Percentiles rank a stretch among this genome's conserved stretches.
These are phyloP conservation scores for Lotus japonicus DNA, from an alignment of 306 rosid genomes.

Conservation along the genomic window DNA sequence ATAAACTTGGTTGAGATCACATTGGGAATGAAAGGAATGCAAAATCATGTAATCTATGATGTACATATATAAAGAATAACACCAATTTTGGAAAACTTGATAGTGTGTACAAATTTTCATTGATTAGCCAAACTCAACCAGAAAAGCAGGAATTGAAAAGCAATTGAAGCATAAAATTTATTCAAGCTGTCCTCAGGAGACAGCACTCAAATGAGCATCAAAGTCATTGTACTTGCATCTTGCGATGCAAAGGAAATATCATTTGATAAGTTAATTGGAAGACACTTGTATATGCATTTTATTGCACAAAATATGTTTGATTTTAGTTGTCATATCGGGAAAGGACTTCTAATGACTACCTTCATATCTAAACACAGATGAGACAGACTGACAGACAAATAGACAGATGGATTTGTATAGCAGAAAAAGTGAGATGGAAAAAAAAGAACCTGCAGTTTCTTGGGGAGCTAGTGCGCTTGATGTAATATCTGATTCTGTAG, in stretches of 20 bases:
- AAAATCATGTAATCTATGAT: background rate
- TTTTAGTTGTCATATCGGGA: background rate
- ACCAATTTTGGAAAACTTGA: background rate
- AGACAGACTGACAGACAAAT: background rate
- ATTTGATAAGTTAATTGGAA: conserved; percentile 3
- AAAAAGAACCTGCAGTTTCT: conserved; percentile 41
- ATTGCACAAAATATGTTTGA: conserved; percentile 3
- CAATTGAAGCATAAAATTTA: conserved; percentile 34
- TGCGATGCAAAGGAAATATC: conserved; percentile 30
- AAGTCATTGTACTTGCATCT: conserved; percentile 33
- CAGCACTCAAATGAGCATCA: conserved; percentile 30
- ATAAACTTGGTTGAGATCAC: background rate
- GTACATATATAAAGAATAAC: conserved; percentile 1
- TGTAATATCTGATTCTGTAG: conserved; percentile 38
- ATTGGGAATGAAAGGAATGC: background rate
- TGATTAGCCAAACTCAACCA: conserved; percentile 12
- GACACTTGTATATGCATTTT: conserved; percentile 5
- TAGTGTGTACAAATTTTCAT: background rate
- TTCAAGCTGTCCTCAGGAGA: conserved; percentile 30
- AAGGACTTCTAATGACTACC: background rate
- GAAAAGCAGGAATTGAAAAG: conserved; percentile 10
- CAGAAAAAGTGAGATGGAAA: background rate
- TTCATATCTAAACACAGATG: conserved; percentile 1
- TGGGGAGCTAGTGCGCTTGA: conserved; percentile 24
- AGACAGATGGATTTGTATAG: background rate